Percentiles rank a stretch among this genome's conserved stretches.
Conservation (phyloP, 805 yeast genomes). For the Metschnikowia colocasiae region DNA sequence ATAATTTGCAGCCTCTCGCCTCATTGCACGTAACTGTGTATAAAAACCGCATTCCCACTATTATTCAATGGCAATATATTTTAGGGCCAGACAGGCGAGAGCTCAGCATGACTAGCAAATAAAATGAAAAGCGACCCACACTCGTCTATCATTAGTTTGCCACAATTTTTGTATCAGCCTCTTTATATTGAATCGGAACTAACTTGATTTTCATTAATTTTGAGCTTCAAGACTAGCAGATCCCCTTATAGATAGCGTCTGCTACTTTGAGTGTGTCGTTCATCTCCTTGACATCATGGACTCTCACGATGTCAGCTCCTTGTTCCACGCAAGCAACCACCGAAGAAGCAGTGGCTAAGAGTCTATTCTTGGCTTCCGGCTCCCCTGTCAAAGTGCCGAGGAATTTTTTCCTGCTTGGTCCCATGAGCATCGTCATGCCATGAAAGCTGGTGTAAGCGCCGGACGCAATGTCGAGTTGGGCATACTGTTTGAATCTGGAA, state of each 20-base stretch:
- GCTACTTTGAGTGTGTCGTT: constrained; percentile 49
- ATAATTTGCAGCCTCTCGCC: too few species aligned
- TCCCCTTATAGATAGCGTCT: constrained; percentile 59
- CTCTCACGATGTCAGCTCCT: constrained; percentile 78
- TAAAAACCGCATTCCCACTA: too few species aligned
- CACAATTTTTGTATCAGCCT: too few species aligned
- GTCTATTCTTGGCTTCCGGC: constrained; percentile 55
- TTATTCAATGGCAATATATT: too few species aligned
- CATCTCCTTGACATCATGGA: constrained; percentile 72
- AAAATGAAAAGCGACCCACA: too few species aligned
- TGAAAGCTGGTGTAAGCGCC: constrained; percentile 40
- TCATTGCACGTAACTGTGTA: too few species aligned
- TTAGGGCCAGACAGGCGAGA: too few species aligned
- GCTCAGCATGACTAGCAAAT: too few species aligned
- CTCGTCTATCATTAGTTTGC: too few species aligned
- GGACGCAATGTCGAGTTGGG: constrained; percentile 20
- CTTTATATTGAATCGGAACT: too few species aligned
- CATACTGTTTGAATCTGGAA: constrained; percentile 46
- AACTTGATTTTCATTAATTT: too few species aligned
- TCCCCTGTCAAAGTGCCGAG: constrained; percentile 71
- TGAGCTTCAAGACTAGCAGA: background rate
- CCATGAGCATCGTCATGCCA: constrained; percentile 68
- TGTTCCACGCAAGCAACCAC: constrained; percentile 69
- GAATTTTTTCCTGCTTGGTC: constrained; percentile 86
- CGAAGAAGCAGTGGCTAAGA: constrained; percentile 72